Base-by-base conservation (phyloP, 352 stramenopile species). In the Phytopythium delawarense region DNA sequence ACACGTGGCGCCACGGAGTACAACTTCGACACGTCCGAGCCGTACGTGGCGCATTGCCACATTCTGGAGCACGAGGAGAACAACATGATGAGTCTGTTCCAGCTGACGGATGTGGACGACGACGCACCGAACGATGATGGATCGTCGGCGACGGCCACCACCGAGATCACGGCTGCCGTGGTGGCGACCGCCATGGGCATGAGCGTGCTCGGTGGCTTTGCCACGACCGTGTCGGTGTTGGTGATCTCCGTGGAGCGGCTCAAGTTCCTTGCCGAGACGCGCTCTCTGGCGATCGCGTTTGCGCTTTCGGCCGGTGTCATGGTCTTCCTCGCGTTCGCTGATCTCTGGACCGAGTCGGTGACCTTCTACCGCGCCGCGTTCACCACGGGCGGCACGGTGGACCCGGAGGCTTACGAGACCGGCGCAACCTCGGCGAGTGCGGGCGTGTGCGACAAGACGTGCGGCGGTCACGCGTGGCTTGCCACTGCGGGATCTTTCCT, bases 61-160 rank as follows among this genome's bases (percentile, higher is more conserved):
- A 87, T 89, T 37, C 57, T 92, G 18, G 83, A 92, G 58, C 83
- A 92, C 62, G 81, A 89, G 66, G 83, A 90, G 53, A 91, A 92
- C 68, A 63, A 62, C 53, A 92, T 89, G 83, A 76, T 90, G 68
- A 50, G 44, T 25, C 79, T 68, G 60, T 88, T 88, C 70, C 65
- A 79, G 66, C 55, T 80, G 32, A 75, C 66, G n/a, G 66, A 72
- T 34, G 42, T 60, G 4, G 72, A 80, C 35, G 76, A 87, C 44
- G 70, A 76, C 21, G 70, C 63, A 3, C 66, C 74, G 13, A 69
- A 85, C 52, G 79, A 87, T 35, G 68, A 86, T 30, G 79, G 74
- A 15, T 72, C 70, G 5, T 61, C 63, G 4, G 61, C 76, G 11
- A 55, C 62, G 0, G 61, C 61, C 2, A 69, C 70, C 0, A 65